These are phyloP conservation scores for Yamadazyma diospyri DNA, from an alignment of 1,139 yeast species.

Conservation along the genomic window DNA sequence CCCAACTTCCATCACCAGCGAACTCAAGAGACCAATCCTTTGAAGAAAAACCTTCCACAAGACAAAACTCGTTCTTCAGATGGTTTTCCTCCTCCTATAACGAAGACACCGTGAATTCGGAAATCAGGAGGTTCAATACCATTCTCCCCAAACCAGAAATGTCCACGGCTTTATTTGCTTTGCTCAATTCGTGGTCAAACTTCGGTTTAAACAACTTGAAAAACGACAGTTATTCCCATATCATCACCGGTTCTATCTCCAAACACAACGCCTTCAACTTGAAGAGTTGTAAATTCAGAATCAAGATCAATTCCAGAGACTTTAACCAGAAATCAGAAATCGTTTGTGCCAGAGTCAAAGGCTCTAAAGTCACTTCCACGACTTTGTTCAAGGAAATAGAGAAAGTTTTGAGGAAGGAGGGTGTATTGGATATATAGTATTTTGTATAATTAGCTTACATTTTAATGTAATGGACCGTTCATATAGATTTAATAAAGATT, in stretches of 20 bases:
- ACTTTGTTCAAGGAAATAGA: constrained; percentile 46
- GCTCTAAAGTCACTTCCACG: constrained; percentile 40
- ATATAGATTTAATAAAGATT: constrained; percentile 1
- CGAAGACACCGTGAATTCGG: constrained; percentile 19
- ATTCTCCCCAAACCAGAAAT: constrained; percentile 53
- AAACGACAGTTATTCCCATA: constrained; percentile 40
- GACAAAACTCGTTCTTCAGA: constrained; percentile 34
- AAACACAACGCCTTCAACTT: constrained; percentile 59
- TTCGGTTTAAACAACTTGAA: constrained; percentile 63
- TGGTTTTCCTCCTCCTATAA: constrained; percentile 37
- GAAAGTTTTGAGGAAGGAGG: constrained; percentile 45
- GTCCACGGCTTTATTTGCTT: constrained; percentile 60
- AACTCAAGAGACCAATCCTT: constrained; percentile 30
- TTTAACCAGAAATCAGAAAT: constrained; percentile 43
- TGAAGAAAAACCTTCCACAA: constrained; percentile 22
- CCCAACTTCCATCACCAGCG: constrained; percentile 40
- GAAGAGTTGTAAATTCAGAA: constrained; percentile 62
- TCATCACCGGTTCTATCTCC: constrained; percentile 58
- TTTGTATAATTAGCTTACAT: not conserved
- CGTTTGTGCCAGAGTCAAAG: constrained; percentile 45
- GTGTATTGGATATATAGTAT: constrained; percentile 33
- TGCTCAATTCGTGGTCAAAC: constrained; percentile 64
- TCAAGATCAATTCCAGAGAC: constrained; percentile 44
- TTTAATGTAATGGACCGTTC: constrained; percentile 1
- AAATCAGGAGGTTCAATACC: constrained; percentile 38